Evolutionary conservation across 306 rosid species (phyloP), one percentile per base, ranked within the genome.

Genomic region (Trifolium pratense): DNA sequence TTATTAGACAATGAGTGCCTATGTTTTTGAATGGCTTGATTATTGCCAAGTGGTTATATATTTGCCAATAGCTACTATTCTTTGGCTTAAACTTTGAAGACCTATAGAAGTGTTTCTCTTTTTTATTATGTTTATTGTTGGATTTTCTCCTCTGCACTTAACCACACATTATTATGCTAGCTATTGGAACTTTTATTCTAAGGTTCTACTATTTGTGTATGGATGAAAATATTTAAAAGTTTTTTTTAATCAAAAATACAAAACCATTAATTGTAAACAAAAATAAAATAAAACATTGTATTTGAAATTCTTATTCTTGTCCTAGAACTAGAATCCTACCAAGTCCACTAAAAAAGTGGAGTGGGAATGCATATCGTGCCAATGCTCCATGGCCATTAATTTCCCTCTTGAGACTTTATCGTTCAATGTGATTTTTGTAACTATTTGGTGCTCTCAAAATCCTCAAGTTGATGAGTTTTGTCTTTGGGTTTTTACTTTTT

Each of bases 41-140:
- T 75, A 5, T 53, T 80, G 74, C 73, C 84, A 80, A 80, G 80
- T 70, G 84, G 84, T 42, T 53, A 43, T 63, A n/a, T 55, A 32
- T 42, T 80, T 80, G 76, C 76, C 83, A 51, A 61, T 75, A 61
- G 62, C 45, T 26, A 40, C 20, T 64, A 17, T 70, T 39, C 32
- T 32, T 23, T 15, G 43, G 11, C 68, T 59, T 49, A 0, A 48
- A 1, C 32, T 29, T 18, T 17, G 8, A 55, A 9, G 14, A 20
- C 5, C 2, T 11, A 3, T 46, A 46, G n/a, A n/a, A n/a, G n/a
- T n/a, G n/a, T n/a, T n/a, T n/a, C n/a, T n/a, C n/a, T n/a, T n/a
- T n/a, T 14, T 46, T 46, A 15, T 45, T 14, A 45, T 3, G 8
- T 39, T 31, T 16, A 13, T 53, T 71, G 36, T 65, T 58, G 13